These are phyloP conservation scores for Rhodotorula sp. DNA, from an alignment of 1,284 basidiomycete genomes.

Conservation along the genomic window DNA sequence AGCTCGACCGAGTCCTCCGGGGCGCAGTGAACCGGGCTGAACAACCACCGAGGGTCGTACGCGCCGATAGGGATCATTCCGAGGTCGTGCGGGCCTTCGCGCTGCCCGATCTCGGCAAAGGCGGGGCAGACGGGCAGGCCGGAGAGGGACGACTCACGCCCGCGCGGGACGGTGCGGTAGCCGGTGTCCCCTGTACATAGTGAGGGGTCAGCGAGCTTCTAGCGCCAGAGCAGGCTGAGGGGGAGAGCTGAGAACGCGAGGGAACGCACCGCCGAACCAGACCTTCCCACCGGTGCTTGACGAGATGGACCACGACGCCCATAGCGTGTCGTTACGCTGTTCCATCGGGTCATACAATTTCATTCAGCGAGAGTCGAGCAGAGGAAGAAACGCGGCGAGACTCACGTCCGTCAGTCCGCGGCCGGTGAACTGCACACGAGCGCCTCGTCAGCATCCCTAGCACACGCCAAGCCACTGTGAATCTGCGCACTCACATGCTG, in stretches of 20 bases:
- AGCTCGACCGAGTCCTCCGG: constrained; percentile 58
- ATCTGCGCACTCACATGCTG: constrained; percentile 64
- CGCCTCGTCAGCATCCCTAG: neutral
- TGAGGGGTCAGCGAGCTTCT: neutral
- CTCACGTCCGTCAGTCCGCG: constrained; percentile 10
- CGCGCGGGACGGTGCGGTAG: constrained; percentile 51
- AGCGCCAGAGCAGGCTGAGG: neutral
- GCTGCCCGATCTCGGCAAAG: constrained; percentile 66
- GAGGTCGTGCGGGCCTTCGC: constrained; percentile 61
- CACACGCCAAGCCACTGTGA: too few relatives aligned
- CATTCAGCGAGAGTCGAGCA: constrained; percentile 56
- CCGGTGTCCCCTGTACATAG: constrained; percentile 61
- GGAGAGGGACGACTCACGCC: constrained; percentile 53
- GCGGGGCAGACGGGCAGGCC: constrained; percentile 66
- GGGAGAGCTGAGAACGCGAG: neutral
- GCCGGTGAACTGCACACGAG: constrained; percentile 13
- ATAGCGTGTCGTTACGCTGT: constrained; percentile 58
- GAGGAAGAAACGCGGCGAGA: neutral
- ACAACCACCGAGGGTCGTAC: constrained; percentile 64
- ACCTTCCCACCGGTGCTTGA: constrained; percentile 49
- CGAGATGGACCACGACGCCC: constrained; percentile 64
- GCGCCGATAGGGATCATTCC: constrained; percentile 57
- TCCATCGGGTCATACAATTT: too few relatives aligned
- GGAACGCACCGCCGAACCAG: constrained; percentile 61
- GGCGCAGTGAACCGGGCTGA: constrained; percentile 51